Evolutionary conservation across 2,329 filamentous ascomycete species (phyloP).

Genomic region (Diaporthe nobilis): DNA sequence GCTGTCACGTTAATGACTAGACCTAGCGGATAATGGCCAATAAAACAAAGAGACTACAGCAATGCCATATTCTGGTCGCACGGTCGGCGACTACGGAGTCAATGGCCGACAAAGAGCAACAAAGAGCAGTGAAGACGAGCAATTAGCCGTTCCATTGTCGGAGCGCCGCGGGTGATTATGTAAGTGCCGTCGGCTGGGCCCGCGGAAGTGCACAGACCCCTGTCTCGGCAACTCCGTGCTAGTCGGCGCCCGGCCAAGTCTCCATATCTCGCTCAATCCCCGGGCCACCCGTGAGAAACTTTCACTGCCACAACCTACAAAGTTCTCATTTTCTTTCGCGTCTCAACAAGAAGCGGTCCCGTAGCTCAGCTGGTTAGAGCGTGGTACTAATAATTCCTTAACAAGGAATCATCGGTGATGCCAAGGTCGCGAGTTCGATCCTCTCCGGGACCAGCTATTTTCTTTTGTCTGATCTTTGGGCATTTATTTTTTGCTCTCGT

Average conservation of each 20-base stretch:
- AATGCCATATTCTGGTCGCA: not conserved
- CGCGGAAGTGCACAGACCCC: not conserved
- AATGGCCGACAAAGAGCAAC: not conserved
- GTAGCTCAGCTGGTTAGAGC: conserved; percentile 42
- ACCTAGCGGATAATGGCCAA: not conserved
- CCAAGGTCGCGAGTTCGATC: conserved; percentile 41
- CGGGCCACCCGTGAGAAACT: not conserved
- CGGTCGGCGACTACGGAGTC: too few relatives aligned
- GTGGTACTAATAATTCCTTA: conserved; percentile 38
- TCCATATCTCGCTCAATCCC: not conserved
- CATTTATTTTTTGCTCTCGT: not conserved
- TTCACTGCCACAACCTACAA: not conserved
- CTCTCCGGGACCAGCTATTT: conserved; percentile 33
- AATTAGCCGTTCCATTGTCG: too few relatives aligned
- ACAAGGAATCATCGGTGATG: conserved; percentile 25
- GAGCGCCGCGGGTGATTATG: not conserved
- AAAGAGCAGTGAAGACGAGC: too few relatives aligned
- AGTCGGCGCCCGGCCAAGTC: not conserved
- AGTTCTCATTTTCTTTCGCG: fast-evolving
- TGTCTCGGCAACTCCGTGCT: conserved; percentile 9
- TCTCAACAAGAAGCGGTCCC: conserved; percentile 33
- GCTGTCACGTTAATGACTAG: not conserved
- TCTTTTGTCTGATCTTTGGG: not conserved
- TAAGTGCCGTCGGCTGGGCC: not conserved
- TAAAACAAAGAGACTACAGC: not conserved